Conservation (phyloP, 1,139 yeast species). For the Ogataea hybrid region DNA sequence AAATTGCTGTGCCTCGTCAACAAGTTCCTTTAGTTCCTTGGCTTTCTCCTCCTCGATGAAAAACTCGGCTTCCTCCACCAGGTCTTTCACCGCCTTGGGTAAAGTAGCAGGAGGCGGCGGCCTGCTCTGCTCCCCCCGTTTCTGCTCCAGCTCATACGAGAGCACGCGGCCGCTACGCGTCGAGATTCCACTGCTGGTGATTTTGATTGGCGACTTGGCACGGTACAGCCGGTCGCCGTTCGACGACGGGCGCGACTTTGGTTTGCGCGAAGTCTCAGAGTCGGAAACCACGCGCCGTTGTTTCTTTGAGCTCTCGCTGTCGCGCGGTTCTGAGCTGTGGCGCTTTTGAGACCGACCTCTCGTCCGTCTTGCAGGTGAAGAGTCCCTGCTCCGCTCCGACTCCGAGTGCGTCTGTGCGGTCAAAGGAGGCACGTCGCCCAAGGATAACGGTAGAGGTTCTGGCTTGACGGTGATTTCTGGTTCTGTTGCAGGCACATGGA, state of each 20-base stretch:
- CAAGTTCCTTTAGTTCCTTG: conserved; percentile 15
- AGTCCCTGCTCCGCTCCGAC: not conserved
- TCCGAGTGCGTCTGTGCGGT: not conserved
- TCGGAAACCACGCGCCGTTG: conserved; percentile 12
- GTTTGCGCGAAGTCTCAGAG: conserved; percentile 11
- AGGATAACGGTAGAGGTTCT: not conserved
- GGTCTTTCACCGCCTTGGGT: conserved; percentile 18
- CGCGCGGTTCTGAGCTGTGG: not conserved
- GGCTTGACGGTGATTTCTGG: too few species aligned
- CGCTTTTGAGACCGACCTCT: conserved; percentile 9
- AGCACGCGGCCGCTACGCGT: conserved; percentile 28
- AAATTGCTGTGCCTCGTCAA: conserved; percentile 3
- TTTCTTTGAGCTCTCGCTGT: conserved; percentile 1
- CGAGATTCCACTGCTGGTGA: conserved; percentile 25
- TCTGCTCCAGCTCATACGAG: conserved; percentile 28
- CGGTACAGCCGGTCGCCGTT: conserved; percentile 23
- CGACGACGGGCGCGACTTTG: conserved; percentile 28
- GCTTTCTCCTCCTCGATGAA: conserved; percentile 19
- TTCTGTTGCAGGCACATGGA: conserved; percentile 1
- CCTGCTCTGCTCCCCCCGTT: conserved; percentile 6
- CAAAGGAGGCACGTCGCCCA: conserved; percentile 1
- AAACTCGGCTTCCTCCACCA: conserved; percentile 19
- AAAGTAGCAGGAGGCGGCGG: conserved; percentile 2
- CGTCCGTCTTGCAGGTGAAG: conserved; percentile 17
- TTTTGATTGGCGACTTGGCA: conserved; percentile 19